Conservation (phyloP, 345 rosid species). For the Carallia brachiata region DNA sequence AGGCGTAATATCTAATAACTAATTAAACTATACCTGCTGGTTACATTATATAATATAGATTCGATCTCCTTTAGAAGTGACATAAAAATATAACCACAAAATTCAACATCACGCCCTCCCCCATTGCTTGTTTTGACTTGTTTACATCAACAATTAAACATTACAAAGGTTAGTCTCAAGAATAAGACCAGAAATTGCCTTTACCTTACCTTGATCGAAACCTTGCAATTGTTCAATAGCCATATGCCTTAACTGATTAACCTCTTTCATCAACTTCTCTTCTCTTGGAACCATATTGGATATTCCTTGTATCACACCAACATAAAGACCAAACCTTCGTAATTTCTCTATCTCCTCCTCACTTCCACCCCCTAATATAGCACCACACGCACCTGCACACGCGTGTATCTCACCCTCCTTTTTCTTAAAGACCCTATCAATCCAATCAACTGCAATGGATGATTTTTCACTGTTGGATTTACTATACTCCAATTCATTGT, state of each 20-base stretch:
- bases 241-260: conserved; percentile 27
- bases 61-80: too few species aligned
- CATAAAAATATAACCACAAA: too few species aligned
- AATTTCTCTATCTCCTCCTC: conserved; percentile 51
- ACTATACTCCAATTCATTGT: conserved; percentile 12
- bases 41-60: too few species aligned
- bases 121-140: too few species aligned
- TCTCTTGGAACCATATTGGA: background rate
- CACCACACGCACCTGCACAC: conserved; percentile 60
- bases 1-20: too few species aligned
- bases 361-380: conserved; percentile 60
- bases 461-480: background rate
- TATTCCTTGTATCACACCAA: conserved; percentile 45
- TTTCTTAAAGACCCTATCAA: conserved; percentile 24
- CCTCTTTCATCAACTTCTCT: conserved; percentile 1
- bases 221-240: conserved; percentile 31
- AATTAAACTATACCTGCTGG: too few species aligned
- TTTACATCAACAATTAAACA: too few species aligned
- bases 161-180: background rate
- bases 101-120: too few species aligned
- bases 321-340: conserved; percentile 44
- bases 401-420: conserved; percentile 49
- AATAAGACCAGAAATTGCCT: conserved; percentile 24
- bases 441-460: background rate
- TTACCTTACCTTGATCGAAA: conserved; percentile 31